These are phyloP conservation scores for Luzula sylvatica DNA, from an alignment of 176 grass and related monocot genomes.

Conservation along the genomic window DNA sequence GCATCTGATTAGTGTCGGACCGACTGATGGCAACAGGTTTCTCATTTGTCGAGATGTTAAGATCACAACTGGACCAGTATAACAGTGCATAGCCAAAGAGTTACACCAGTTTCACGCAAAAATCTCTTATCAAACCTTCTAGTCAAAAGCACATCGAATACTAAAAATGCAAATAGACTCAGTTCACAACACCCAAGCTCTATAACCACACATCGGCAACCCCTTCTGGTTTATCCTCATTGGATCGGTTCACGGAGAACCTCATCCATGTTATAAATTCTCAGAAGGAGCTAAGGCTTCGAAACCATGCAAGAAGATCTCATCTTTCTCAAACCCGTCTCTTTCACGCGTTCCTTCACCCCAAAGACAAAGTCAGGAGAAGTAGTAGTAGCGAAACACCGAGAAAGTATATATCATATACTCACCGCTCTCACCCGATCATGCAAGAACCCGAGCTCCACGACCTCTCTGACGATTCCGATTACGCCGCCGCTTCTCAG, in stretches of 20 bases:
- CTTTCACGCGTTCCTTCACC: not conserved
- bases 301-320: not conserved
- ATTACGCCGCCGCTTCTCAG: conserved; percentile 78
- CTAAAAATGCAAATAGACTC: too few relatives aligned
- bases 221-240: too few relatives aligned
- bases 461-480: conserved; percentile 93
- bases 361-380: conserved; percentile 1
- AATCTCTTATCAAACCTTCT: too few relatives aligned
- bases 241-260: not conserved
- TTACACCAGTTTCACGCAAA: too few relatives aligned
- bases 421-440: not conserved
- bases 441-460: conserved; percentile 56
- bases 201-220: too few relatives aligned
- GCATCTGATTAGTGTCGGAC: too few relatives aligned
- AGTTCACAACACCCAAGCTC: too few relatives aligned
- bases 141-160: too few relatives aligned
- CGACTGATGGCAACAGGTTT: too few relatives aligned
- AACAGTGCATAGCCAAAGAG: too few relatives aligned
- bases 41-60: too few relatives aligned
- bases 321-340: not conserved
- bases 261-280: not conserved
- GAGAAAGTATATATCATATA: not conserved
- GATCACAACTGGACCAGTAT: too few relatives aligned
- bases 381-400: not conserved
- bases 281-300: not conserved